Base-by-base conservation (phyloP, 352 stramenopile genomes). In the Pythium periplocum region DNA sequence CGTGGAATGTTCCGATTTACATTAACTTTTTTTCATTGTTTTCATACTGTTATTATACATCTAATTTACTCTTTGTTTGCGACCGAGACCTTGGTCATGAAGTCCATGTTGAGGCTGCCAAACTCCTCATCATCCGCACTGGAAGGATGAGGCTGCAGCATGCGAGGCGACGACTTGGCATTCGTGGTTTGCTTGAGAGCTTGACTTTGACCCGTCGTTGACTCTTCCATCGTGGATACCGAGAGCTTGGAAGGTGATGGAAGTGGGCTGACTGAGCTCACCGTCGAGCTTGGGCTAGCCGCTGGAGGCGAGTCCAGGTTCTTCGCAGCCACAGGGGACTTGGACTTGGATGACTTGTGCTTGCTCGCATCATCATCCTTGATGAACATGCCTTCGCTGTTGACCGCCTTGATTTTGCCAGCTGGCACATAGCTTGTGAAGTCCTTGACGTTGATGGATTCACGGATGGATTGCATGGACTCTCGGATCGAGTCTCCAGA, bases 101-200 rank as follows among this genome's bases (percentile, higher is more conserved):
- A 93, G 68, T 91, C 80, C 69, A 93, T 71, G 73, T 93, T 91
- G 48, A 93, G 62, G 48, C 69, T 73, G 8, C 70, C 69, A 42
- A 74, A 67, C 7, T 84, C 66, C 17, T 82, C 74, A 3, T 85
- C 74, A 43, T 43, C 7, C 38, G 38, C 7, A 12, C 7, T 26
- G 17, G 17, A 26, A 26, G 17, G 17, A 26, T 26, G 17, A 26
- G 17, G 17, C 17, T 26, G 17, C 17, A 26, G 17, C 17, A 26
- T 26, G 17, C 17, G 17, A 26, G 17, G 17, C 34, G 9, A 33
- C 5, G 10, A 51, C 53, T 43, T 43, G 38, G 38, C 38, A 43
- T 43, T 43, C 38, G 17, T 26, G 17, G 0, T 26, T 26, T 26
- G 17, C 17, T 26, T 26, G 17, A 26, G 17, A 26, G 17, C 38